Evolutionary conservation across 495 filamentous ascomycete species (phyloP), one percentile per base, ranked within the genome.

Genomic region (Penicillium chermesinum): DNA sequence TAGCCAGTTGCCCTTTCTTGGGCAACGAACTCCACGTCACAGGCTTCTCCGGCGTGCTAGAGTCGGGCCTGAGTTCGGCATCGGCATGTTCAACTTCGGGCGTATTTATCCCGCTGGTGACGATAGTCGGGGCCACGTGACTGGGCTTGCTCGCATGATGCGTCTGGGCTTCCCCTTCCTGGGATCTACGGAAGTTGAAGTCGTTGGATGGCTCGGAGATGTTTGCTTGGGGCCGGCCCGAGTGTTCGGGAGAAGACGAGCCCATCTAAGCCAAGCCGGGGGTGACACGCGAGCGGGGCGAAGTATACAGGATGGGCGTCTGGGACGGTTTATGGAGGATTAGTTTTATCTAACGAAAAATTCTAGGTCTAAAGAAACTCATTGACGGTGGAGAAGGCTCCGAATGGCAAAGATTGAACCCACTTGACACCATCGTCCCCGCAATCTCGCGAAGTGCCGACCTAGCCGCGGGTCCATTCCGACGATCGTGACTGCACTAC

Each of bases 11-110:
- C 48, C 79, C 72, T 55, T 89, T 91, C 43, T 77, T 72, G 1
- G 88, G 88, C 1, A 94, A 68, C 39, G 83, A 81, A 19, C 57
- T 64, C 85, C 85, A 88, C n/a, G 79, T 76, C 16, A 86, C 77
- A 2, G 77, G 70, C 34, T 70, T 69, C 41, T 72, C 65, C 39
- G 61, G n/a, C n/a, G n/a, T 1, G 33, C 53, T 8, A 36, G 20
- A 19, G 40, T 35, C 10, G 35, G 20, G 9, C 21, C 37, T 21
- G 38, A 19, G 4, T 38, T 21, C 10, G 33, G 10, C 0, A 46
- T 41, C 41, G 38, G 47, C 48, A 46, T 57, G 48, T 35, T 46
- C 37, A 41, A 57, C 56, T 12, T 55, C n/a, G n/a, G n/a, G n/a
- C n/a, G n/a, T n/a, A n/a, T n/a, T n/a, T n/a, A n/a, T n/a, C n/a